phyloP scores from a whole-genome alignment of 106 monocot species.

The Iris macrosiphon region DNA sequence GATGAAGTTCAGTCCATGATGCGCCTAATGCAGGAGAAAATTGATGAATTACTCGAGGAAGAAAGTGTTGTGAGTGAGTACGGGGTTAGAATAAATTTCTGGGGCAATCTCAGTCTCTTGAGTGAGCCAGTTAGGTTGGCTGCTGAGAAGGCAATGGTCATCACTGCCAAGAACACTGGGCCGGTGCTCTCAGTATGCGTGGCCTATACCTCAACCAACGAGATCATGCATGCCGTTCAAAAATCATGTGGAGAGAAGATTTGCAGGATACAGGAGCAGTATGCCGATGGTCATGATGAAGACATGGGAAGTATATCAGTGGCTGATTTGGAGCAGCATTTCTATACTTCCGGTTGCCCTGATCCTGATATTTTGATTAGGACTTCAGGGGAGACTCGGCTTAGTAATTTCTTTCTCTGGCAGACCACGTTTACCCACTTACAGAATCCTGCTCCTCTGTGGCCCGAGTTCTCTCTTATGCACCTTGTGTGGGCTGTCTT shows the following conservation, averaged over 20 bases:
- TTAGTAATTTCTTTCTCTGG: slow-evolving; percentile 54
- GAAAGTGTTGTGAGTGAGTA: slow-evolving; percentile 16
- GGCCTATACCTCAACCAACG: slow-evolving; percentile 43
- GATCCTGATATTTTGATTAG: slow-evolving; percentile 38
- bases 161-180: slow-evolving; percentile 21
- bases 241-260: slow-evolving; percentile 9
- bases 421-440: slow-evolving; percentile 21
- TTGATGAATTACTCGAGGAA: slow-evolving; percentile 25
- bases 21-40: slow-evolving; percentile 37
- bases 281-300: not conserved
- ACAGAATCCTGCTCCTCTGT: slow-evolving; percentile 19
- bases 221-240: slow-evolving; percentile 23
- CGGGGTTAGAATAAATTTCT: slow-evolving; percentile 23
- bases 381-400: slow-evolving; percentile 36
- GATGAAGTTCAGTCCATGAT: slow-evolving; percentile 27
- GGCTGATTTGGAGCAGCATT: slow-evolving; percentile 18
- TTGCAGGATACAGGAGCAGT: too few species aligned
- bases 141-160: slow-evolving; percentile 24
- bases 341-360: slow-evolving; percentile 8
- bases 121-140: slow-evolving; percentile 16
- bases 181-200: slow-evolving; percentile 26
- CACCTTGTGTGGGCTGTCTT: slow-evolving; percentile 42
- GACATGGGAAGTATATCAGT: not conserved
- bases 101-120: slow-evolving; percentile 25
- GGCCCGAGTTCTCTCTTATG: slow-evolving; percentile 39